Evolutionary conservation across 805 yeast genomes (phyloP), one percentile per base, ranked within the genome.

Genomic region (Yamadazyma tumulicola): DNA sequence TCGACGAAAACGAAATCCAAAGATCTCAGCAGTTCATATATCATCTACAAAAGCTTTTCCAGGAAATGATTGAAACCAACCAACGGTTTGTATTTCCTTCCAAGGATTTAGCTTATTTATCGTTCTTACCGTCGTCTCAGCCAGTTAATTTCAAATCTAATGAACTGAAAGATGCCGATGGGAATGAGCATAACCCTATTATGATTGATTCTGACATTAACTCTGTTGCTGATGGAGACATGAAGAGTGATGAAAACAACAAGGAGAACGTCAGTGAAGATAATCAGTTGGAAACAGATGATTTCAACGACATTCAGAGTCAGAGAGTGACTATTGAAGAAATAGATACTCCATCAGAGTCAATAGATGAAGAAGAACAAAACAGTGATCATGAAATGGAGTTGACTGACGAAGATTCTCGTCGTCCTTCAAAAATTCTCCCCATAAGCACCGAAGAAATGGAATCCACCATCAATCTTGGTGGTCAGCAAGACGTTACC

Each of bases 401-500:
- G 14, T 10, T 8, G 6, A 30, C 13, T 6, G 33, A 30, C 22
- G 22, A 13, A 11, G 4, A 27, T 31, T 13, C 5, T 22, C 17
- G 21, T 14, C 17, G 29, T 12, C 22, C 30, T 14, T 44, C 56
- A 4, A 48, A 46, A 26, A 35, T 61, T 19, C 45, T 61, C 26
- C 58, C 53, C 24, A 75, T 75, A 10, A 65, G 72, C 39, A 61
- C 77, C 4, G 85, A 79, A 42, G 87, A 82, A 49, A 72, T 83
- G 59, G 88, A 78, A 38, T 75, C 80, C 48, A 80, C 93, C 0
- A 67, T 81, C 34, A 89, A 85, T 51, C 68, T 81, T 51, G 95
- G 96, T 2, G 70, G 95, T 45, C 98, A 93, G 55, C 98, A 93
- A 56, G 98, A 93, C 64, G 97, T 93, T 13, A 88, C 97, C 0